Percentiles rank a stretch among this genome's conserved stretches.
phyloP scores from a whole-genome alignment of 441 rosid genomes.

The Melastoma candidum region DNA sequence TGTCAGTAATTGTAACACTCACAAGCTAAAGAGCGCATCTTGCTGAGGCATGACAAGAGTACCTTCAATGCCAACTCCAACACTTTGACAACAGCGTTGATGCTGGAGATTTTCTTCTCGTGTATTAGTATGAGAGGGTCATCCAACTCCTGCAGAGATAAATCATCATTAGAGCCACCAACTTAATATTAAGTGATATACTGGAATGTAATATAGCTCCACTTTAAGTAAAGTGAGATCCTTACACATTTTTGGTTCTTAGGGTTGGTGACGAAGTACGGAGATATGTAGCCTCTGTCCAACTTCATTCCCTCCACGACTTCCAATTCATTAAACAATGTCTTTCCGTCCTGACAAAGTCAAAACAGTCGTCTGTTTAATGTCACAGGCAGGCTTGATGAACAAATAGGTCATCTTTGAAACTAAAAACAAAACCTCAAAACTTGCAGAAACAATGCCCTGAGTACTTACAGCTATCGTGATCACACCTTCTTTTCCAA shows the following conservation, averaged over 20 bases:
- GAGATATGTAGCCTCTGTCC: conserved; percentile 84
- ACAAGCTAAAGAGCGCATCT: not conserved
- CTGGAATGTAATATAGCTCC: not conserved
- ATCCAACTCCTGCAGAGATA: conserved; percentile 52
- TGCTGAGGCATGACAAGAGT: not conserved
- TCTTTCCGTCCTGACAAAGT: conserved; percentile 66
- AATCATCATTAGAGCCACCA: conserved; percentile 1
- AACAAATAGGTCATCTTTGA: not conserved
- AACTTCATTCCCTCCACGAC: conserved; percentile 92
- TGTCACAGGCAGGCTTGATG: too few relatives aligned
- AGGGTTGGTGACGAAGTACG: conserved; percentile 74
- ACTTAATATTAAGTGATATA: not conserved
- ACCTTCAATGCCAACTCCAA: conserved; percentile 85
- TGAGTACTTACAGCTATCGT: conserved; percentile 57
- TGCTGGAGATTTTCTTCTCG: conserved; percentile 75
- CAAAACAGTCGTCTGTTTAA: too few relatives aligned
- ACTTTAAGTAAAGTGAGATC: not conserved
- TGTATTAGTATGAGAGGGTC: conserved; percentile 84
- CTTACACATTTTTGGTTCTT: conserved; percentile 90
- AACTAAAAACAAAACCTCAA: not conserved
- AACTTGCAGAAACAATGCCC: not conserved
- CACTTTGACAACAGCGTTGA: conserved; percentile 72
- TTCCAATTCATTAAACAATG: conserved; percentile 69
- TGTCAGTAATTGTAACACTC: not conserved
- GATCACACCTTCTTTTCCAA: conserved; percentile 90